Percentiles rank a stretch among this genome's conserved stretches.
phyloP scores from a whole-genome alignment of 257 asterid genomes.

The Mitragyna speciosa region DNA sequence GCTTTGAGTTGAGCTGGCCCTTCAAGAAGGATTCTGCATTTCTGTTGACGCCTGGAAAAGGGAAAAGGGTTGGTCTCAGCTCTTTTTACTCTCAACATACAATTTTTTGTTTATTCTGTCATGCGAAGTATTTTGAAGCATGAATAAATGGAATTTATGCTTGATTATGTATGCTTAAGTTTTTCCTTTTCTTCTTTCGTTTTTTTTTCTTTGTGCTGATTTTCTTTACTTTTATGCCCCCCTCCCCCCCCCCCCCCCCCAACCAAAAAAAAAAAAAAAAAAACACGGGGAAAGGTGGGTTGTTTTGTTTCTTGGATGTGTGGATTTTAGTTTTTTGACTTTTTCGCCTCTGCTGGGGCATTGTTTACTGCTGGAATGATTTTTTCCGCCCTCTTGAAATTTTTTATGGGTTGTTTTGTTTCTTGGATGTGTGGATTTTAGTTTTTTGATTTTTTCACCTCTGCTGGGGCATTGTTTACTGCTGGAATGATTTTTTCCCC shows the following conservation, averaged over 20 bases:
- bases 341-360: neutral
- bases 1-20: slow-evolving; percentile 92
- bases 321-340: neutral
- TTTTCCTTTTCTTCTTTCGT: neutral
- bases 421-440: neutral
- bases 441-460: neutral
- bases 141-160: neutral
- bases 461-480: neutral
- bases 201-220: neutral
- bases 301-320: neutral
- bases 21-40: slow-evolving; percentile 65
- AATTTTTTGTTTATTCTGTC: neutral
- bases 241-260: too few relatives aligned
- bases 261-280: too few relatives aligned
- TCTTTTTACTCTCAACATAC: neutral
- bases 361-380: neutral
- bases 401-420: neutral
- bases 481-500: neutral
- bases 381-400: neutral
- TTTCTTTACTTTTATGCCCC: neutral
- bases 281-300: too few relatives aligned
- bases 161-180: neutral
- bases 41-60: slow-evolving; percentile 54
- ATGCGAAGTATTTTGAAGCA: neutral
- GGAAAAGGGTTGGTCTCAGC: slow-evolving; percentile 75